Base-by-base conservation (phyloP, 495 filamentous ascomycete genomes). In the Lophium mytilinum region DNA sequence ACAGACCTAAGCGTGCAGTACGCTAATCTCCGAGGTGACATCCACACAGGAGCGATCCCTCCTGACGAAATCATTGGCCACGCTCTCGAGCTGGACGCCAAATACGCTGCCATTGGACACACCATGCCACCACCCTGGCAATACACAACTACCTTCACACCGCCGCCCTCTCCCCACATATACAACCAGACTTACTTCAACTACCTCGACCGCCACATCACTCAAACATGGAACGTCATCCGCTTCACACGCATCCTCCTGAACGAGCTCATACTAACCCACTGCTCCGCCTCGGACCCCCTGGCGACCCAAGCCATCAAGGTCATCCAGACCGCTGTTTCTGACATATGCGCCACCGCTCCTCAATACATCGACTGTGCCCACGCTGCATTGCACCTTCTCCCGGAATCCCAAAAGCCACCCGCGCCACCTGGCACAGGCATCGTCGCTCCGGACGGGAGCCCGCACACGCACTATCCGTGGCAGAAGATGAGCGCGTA, bases 281-380 rank as follows among this genome's bases (percentile, higher is more conserved):
- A 15, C 14, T 50, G 30, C 34, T 47, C 33, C 10, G 45, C 18
- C 10, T 9, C 37, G 36, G 4, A 1, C n/a, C 41, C 39, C 36
- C 30, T 34, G 19, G n/a, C 15, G 17, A 43, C 4, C 11, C 37
- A 18, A 7, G 48, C 46, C 4, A 17, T 37, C 5, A 15, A 54
- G 1, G 53, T 47, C n/a, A 67, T 71, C 37, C 56, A 61, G 21
- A 50, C n/a, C 9, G 19, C 68, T 51, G 59, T 61, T 3, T 19
- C 39, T 12, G 62, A 70, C 3, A 71, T 73, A 9, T 71, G 68
- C 42, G 69, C 64, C n/a, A 57, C 57, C 21, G 58, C 57, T 5
- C 59, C 67, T 17, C 68, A 69, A 52, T 68, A 64, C 52, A 58
- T 54, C 14, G 56, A 61, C 37, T 62, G 58, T 40, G 3, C 50